Conservation (phyloP, 306 rosid genomes). For the Alnus glutinosa region DNA sequence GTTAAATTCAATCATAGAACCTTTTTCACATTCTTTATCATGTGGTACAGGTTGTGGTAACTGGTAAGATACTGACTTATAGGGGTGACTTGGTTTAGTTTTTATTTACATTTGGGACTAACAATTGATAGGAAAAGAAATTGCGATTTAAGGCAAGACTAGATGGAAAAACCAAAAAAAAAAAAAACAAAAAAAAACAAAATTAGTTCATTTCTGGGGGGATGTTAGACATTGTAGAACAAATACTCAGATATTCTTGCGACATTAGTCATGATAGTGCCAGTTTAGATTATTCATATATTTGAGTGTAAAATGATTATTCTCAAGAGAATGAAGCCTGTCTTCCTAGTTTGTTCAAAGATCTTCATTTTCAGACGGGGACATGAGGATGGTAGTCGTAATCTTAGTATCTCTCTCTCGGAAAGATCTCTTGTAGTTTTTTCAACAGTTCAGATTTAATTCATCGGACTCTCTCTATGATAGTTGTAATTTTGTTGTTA, state of each 20-base stretch:
- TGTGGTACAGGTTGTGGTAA: not conserved
- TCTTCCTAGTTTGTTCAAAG: not conserved
- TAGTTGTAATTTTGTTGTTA: no score
- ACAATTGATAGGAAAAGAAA: constrained; percentile 2
- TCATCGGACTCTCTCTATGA: no score
- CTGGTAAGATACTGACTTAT: constrained; percentile 2
- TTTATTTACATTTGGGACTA: not conserved
- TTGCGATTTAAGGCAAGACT: not conserved
- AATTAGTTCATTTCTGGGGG: constrained; percentile 5
- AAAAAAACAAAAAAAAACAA: not conserved
- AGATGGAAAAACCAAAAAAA: no score
- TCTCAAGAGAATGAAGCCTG: not conserved
- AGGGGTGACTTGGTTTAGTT: constrained; percentile 1
- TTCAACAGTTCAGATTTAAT: no score
- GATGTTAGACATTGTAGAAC: not conserved
- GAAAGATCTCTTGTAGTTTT: no score
- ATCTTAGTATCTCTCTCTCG: no score
- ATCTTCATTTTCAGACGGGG: no score
- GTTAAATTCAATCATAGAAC: not conserved
- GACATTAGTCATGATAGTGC: not conserved
- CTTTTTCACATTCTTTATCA: not conserved
- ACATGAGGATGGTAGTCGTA: no score
- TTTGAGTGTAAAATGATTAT: not conserved
- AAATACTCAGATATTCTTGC: not conserved
- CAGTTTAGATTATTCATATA: not conserved